Evolutionary conservation across 148 eudicot genomes (phyloP).

Genomic region (Pharnaceum exiguum): DNA sequence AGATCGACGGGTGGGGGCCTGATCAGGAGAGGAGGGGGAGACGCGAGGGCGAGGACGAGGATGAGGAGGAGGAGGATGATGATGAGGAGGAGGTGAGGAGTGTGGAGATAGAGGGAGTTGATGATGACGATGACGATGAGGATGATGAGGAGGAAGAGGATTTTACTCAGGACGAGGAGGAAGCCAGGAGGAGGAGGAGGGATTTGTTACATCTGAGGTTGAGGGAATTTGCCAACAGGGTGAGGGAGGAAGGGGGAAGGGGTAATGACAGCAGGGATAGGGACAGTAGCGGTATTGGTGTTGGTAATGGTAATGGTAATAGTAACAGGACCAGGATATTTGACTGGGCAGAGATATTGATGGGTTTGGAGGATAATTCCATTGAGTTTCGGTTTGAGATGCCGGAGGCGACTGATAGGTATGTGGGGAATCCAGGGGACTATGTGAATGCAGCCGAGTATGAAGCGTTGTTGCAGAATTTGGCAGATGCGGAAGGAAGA

Average conservation of each 20-base stretch:
- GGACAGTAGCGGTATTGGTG: too few relatives aligned
- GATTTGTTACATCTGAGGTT: conserved; percentile 53
- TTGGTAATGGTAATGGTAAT: too few relatives aligned
- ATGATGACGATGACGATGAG: conserved; percentile 8
- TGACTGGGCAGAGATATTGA: conserved; percentile 84
- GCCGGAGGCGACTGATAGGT: conserved; percentile 45
- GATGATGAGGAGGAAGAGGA: conserved; percentile 28
- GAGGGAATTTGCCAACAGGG: conserved; percentile 50
- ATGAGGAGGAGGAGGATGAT: conserved; percentile 24
- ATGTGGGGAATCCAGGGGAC: conserved; percentile 71
- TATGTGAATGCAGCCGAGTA: conserved; percentile 83
- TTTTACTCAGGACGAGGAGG: conserved; percentile 30
- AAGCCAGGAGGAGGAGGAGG: conserved; percentile 36
- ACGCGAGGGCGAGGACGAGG: conserved; percentile 27
- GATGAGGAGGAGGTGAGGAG: not conserved
- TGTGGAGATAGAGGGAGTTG: conserved; percentile 18
- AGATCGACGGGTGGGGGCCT: conserved; percentile 55
- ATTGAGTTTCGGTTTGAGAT: conserved; percentile 54
- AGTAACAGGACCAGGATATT: conserved; percentile 61
- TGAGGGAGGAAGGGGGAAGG: conserved; percentile 41
- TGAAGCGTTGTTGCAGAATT: conserved; percentile 66
- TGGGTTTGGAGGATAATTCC: conserved; percentile 84
- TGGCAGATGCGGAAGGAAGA: conserved; percentile 74
- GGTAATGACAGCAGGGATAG: too few relatives aligned
- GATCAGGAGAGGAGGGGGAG: conserved; percentile 4